Conservation (phyloP, 495 filamentous ascomycete species). For the Antarctomyces pellizariae region DNA sequence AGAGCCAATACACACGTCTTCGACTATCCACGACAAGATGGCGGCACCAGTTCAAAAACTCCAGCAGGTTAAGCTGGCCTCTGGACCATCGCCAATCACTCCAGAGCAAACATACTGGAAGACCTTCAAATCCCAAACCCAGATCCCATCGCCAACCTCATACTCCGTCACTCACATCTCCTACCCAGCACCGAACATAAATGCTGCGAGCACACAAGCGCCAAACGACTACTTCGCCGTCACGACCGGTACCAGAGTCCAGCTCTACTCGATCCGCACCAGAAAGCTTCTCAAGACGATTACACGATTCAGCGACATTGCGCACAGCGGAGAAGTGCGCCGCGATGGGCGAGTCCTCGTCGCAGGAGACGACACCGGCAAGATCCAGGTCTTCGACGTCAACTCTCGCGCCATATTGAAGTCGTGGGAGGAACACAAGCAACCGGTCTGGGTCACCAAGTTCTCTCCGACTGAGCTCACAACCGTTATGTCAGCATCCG, state of each 20-base stretch:
- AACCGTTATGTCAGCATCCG: constrained; percentile 56
- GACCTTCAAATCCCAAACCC: constrained; percentile 68
- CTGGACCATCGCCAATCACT: constrained; percentile 45
- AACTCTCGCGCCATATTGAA: constrained; percentile 74
- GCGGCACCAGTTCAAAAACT: constrained; percentile 69
- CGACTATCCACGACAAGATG: too few relatives aligned
- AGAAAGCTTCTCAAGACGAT: constrained; percentile 80
- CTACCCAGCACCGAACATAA: constrained; percentile 34
- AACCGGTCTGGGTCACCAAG: constrained; percentile 77
- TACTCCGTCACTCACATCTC: constrained; percentile 75
- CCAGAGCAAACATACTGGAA: constrained; percentile 91
- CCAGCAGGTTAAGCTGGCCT: constrained; percentile 61
- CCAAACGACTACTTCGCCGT: constrained; percentile 79
- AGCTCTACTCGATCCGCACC: constrained; percentile 77
- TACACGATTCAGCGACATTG: constrained; percentile 71
- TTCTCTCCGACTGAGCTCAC: constrained; percentile 78
- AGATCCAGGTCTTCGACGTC: constrained; percentile 87
- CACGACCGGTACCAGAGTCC: constrained; percentile 71
- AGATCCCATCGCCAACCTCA: constrained; percentile 66
- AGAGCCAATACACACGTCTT: too few relatives aligned
- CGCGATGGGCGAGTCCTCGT: constrained; percentile 74
- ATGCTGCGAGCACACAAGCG: too few relatives aligned
- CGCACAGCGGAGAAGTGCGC: constrained; percentile 65
- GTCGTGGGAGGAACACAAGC: constrained; percentile 89
- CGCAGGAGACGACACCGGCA: constrained; percentile 72